Percentiles rank a stretch among this genome's conserved stretches.
These are phyloP conservation scores for Trichoderma asperellum DNA, from an alignment of 2,329 filamentous ascomycete genomes.

Conservation along the genomic window DNA sequence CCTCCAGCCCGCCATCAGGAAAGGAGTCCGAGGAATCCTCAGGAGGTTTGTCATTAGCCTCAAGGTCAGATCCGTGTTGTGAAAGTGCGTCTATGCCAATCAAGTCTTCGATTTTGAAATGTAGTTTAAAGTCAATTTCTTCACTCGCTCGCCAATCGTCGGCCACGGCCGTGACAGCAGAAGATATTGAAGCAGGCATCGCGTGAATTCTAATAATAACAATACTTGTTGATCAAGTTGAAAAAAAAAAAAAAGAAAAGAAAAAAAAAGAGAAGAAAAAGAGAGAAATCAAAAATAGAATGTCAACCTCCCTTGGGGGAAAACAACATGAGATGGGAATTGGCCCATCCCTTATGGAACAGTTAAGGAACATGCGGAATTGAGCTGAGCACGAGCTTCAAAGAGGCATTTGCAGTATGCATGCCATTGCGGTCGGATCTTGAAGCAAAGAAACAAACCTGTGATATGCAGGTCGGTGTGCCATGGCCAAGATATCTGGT, in stretches of 20 bases:
- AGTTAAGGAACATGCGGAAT: not conserved
- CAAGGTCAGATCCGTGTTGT: not conserved
- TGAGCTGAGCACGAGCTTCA: not conserved
- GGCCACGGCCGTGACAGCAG: not conserved
- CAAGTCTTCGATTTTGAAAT: not conserved
- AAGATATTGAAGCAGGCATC: slow-evolving; percentile 1
- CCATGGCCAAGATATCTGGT: not conserved
- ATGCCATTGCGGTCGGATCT: not conserved
- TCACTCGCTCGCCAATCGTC: not conserved
- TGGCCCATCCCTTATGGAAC: not conserved
- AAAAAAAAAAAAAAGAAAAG: not conserved
- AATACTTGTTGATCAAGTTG: not conserved
- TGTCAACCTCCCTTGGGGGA: not conserved
- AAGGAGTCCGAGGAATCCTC: slow-evolving; percentile 48
- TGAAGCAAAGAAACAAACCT: not conserved
- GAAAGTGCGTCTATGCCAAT: not conserved
- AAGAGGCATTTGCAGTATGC: not conserved
- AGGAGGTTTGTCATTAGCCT: slow-evolving; percentile 2
- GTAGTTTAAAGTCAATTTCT: not conserved
- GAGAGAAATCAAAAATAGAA: not conserved
- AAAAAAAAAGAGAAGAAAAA: not conserved
- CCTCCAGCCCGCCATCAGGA: slow-evolving; percentile 61
- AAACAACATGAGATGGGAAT: not conserved
- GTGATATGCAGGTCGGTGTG: not conserved
- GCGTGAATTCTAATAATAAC: not conserved